Evolutionary conservation across 495 filamentous ascomycete species (phyloP).

Genomic region (Aspergillus leporis): DNA sequence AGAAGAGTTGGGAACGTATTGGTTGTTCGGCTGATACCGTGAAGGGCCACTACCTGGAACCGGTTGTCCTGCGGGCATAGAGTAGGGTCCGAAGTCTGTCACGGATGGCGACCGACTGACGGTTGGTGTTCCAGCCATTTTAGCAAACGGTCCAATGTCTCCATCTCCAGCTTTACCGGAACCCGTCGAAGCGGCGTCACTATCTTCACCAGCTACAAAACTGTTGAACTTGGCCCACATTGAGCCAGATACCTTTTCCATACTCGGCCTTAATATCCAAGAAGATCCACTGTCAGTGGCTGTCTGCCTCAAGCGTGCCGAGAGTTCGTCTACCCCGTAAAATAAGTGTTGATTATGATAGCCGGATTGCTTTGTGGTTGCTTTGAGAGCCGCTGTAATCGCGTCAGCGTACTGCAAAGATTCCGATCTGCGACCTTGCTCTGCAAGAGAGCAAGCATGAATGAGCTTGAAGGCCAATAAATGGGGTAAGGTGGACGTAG

Average conservation of each 20-base stretch:
- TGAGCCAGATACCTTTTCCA: conserved; percentile 87
- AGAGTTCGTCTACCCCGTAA: conserved; percentile 76
- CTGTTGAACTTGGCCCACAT: conserved; percentile 91
- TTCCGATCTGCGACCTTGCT: conserved; percentile 76
- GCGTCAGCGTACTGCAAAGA: conserved; percentile 90
- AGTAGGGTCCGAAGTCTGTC: conserved; percentile 66
- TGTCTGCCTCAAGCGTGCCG: conserved; percentile 77
- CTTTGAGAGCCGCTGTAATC: conserved; percentile 74
- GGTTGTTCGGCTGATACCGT: conserved; percentile 62
- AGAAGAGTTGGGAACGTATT: conserved; percentile 49
- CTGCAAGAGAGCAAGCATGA: conserved; percentile 79
- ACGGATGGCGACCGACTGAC: conserved; percentile 79
- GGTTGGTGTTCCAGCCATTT: conserved; percentile 74
- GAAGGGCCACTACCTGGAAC: conserved; percentile 50
- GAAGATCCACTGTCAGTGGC: conserved; percentile 67
- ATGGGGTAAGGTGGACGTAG: conserved; percentile 70
- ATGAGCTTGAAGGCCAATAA: conserved; percentile 86
- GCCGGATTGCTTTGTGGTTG: conserved; percentile 77
- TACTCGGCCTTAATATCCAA: conserved; percentile 92
- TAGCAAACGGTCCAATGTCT: conserved; percentile 77
- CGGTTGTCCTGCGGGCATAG: conserved; percentile 34
- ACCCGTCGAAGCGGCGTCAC: conserved; percentile 58
- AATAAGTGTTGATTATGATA: conserved; percentile 80
- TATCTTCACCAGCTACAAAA: conserved; percentile 91
- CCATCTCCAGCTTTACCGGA: conserved; percentile 55